phyloP scores from a whole-genome alignment of 345 rosid genomes.

The Noccaea bulbosa region DNA sequence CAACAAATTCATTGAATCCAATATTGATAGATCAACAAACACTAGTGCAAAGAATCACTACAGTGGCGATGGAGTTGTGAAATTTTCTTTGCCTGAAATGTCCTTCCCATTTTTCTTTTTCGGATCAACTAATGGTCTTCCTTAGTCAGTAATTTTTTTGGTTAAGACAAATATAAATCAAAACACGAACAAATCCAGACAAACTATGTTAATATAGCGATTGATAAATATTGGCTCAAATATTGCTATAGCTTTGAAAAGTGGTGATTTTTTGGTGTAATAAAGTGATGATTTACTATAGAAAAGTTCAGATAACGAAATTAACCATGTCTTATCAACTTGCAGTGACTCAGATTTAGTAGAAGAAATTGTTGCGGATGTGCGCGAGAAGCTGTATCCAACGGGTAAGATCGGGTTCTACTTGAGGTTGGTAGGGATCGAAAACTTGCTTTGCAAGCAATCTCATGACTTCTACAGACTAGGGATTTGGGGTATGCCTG shows the following conservation, averaged over 20 bases:
- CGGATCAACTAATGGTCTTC: neutral
- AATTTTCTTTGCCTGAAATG: no score
- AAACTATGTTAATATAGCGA: neutral
- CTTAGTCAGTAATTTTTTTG: neutral
- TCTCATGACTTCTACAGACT: neutral
- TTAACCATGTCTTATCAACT: neutral
- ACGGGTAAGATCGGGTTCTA: neutral
- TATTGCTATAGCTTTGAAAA: neutral
- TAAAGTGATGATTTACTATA: neutral
- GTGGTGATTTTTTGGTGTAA: neutral
- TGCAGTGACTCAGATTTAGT: conserved; percentile 29
- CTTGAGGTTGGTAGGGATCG: conserved; percentile 4
- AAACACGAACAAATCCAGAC: neutral
- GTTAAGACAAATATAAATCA: neutral
- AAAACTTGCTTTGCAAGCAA: conserved; percentile 23
- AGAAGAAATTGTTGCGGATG: conserved; percentile 28
- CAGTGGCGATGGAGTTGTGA: neutral
- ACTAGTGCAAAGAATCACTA: neutral
- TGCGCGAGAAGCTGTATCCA: conserved; percentile 11
- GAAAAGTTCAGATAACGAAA: neutral
- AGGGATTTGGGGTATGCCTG: conserved; percentile 38
- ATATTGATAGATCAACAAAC: neutral
- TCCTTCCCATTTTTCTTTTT: no score
- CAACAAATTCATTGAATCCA: neutral
- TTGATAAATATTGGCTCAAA: neutral